Base-by-base conservation (phyloP, 305 asterid genomes). In the Solanum hybrid region DNA sequence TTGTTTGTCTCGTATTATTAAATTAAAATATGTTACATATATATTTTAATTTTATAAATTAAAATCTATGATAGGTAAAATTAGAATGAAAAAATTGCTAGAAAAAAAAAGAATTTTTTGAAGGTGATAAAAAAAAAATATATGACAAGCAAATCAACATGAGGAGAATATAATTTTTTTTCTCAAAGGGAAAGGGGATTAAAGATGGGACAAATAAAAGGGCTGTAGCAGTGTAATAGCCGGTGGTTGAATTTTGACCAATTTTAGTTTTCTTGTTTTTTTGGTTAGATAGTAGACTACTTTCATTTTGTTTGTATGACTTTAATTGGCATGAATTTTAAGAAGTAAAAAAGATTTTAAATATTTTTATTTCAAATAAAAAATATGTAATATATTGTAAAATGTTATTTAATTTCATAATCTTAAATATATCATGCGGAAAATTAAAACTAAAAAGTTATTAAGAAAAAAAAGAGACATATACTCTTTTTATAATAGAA, bases 181-280 rank as follows among this genome's bases (percentile, higher is more conserved):
- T 36, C 2, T 13, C 11, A 28, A 40, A 4, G 69, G 36, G 4
- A 8, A 26, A 11, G 24, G 87, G 37, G 31, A 6, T 37, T 24
- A 80, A 74, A 39, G 35, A 24, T 80, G 34, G 13, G 67, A 80
- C 20, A 39, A 42, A 81, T 39, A 37, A 39, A 39, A 28, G 86
- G 36, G 24, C 24, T 24, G 69, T 39, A 28, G 14, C 67, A 4
- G 67, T n/a, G n/a, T 2, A 80, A 80, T 8, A 13, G 24, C 69
- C 87, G 33, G 6, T 13, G 8, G 67, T 39, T 12, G 86, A 82
- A 82, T 82, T 82, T 82, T 82, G 69, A 82, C 14, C 87, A 39
- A 24, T 39, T 77, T 73, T 57, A 7, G 7, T 13, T 74, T 31
- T 14, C 24, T 18, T 10, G 3, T 0, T 11, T 78, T 78, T 20